A percentile compares a stretch with the other conserved stretches of the same genome.
These are phyloP conservation scores for Colletotrichum salicis DNA, from an alignment of 2,329 filamentous ascomycete species.

Conservation along the genomic window DNA sequence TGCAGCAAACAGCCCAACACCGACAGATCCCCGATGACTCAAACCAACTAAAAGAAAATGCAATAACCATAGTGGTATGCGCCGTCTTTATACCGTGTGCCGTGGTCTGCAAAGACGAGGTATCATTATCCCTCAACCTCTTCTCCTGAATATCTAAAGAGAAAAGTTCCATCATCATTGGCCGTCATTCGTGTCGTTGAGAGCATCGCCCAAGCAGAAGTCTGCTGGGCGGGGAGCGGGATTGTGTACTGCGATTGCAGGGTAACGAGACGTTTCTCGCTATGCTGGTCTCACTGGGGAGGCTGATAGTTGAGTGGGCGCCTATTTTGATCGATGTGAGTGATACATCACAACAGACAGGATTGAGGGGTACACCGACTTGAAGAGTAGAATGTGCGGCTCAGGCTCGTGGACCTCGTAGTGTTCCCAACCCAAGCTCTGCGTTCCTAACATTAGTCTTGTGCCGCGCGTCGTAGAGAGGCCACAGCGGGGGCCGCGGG, in stretches of 20 bases:
- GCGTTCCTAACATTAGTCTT: slow-evolving; percentile 32
- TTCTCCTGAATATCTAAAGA: slow-evolving; percentile 33
- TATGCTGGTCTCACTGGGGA: slow-evolving; percentile 61
- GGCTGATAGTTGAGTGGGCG: slow-evolving; percentile 87
- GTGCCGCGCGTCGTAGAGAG: neutral
- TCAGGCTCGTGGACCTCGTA: slow-evolving; percentile 99
- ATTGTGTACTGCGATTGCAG: slow-evolving; percentile 29
- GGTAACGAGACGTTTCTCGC: slow-evolving; percentile 25
- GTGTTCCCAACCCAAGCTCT: slow-evolving; percentile 99
- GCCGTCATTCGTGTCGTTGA: slow-evolving; percentile 35
- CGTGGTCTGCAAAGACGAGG: slow-evolving; percentile 33
- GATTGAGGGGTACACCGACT: slow-evolving; percentile 69
- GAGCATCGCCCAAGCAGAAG: slow-evolving; percentile 25
- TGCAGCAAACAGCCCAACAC: slow-evolving; percentile 33
- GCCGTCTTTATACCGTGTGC: slow-evolving; percentile 30
- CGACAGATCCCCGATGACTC: slow-evolving; percentile 31
- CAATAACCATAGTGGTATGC: slow-evolving; percentile 35
- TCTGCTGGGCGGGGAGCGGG: slow-evolving; percentile 24
- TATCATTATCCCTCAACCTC: slow-evolving; percentile 30
- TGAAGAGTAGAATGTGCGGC: slow-evolving; percentile 98
- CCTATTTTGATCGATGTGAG: slow-evolving; percentile 54
- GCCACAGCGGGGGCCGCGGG: neutral
- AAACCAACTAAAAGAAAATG: slow-evolving; percentile 34
- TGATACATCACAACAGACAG: neutral
- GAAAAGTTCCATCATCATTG: slow-evolving; percentile 40